These are phyloP conservation scores for Phytophthora lateralis DNA, from an alignment of 352 stramenopile species.

Conservation along the genomic window DNA sequence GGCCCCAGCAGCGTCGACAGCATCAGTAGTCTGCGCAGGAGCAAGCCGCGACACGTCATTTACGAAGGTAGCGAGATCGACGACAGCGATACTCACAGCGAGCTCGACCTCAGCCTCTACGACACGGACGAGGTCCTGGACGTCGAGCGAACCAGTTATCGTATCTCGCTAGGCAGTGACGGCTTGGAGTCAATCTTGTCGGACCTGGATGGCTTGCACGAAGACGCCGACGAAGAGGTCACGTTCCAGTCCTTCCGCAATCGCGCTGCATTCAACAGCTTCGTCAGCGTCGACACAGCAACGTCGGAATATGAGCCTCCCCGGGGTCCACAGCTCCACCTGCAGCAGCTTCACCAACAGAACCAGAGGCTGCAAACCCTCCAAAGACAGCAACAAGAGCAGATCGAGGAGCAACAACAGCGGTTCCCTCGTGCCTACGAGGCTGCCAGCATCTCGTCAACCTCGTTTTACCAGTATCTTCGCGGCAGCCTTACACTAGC, in stretches of 20 bases:
- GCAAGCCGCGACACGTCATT: constrained; percentile 30
- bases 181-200: constrained; percentile 37
- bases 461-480: constrained; percentile 28
- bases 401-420: constrained; percentile 32
- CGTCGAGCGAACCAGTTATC: constrained; percentile 23
- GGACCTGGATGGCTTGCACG: constrained; percentile 7
- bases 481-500: constrained; percentile 12
- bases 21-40: constrained; percentile 18
- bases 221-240: constrained; percentile 23
- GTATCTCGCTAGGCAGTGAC: constrained; percentile 37
- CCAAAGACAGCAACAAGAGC: constrained; percentile 31
- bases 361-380: constrained; percentile 25
- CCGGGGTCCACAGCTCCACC: constrained; percentile 6
- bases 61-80: constrained; percentile 33
- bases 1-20: constrained; percentile 27
- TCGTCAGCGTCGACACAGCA: constrained; percentile 34
- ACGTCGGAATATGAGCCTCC: constrained; percentile 20
- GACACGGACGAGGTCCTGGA: constrained; percentile 53
- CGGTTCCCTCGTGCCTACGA: constrained; percentile 28
- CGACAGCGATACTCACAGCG: constrained; percentile 49
- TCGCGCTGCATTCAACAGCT: constrained; percentile 31
- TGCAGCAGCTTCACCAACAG: constrained; percentile 34
- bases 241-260: constrained; percentile 19
- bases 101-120: constrained; percentile 69
- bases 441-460: constrained; percentile 22